Evolutionary conservation across 2,329 filamentous ascomycete species (phyloP).

Genomic region (Helminthosporium solani): DNA sequence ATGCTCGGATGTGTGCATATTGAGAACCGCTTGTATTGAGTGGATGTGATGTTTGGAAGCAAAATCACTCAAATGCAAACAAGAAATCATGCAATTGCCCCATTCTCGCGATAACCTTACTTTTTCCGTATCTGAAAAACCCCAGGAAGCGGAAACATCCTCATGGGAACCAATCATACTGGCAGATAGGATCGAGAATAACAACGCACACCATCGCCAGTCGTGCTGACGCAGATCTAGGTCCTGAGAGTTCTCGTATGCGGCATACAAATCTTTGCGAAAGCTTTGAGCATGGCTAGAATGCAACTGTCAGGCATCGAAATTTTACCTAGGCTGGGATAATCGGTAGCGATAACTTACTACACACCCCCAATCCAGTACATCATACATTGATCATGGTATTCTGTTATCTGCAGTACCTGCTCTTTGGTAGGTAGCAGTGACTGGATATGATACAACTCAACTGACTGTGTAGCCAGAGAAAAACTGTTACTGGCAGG

Average conservation of each 20-base stretch:
- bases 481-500: slow-evolving; percentile 18
- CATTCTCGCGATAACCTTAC: slow-evolving; percentile 46
- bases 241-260: slow-evolving; percentile 39
- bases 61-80: slow-evolving; percentile 50
- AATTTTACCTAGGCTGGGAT: background rate
- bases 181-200: slow-evolving; percentile 49
- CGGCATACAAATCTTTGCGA: slow-evolving; percentile 40
- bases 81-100: slow-evolving; percentile 49
- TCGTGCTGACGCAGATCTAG: slow-evolving; percentile 40
- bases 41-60: slow-evolving; percentile 43
- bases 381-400: slow-evolving; percentile 42
- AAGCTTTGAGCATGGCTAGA: slow-evolving; percentile 40
- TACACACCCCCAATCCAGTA: slow-evolving; percentile 45
- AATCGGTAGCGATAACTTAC: background rate
- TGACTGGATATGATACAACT: slow-evolving; percentile 37
- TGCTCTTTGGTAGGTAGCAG: slow-evolving; percentile 36
- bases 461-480: slow-evolving; percentile 24
- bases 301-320: slow-evolving; percentile 9
- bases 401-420: slow-evolving; percentile 36
- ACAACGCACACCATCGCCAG: slow-evolving; percentile 46
- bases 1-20: slow-evolving; percentile 53
- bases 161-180: slow-evolving; percentile 47
- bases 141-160: slow-evolving; percentile 43
- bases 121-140: slow-evolving; percentile 47
- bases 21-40: slow-evolving; percentile 49